phyloP scores from a whole-genome alignment of 768 basidiomycete species.

The Boletus subcaerulescens region DNA sequence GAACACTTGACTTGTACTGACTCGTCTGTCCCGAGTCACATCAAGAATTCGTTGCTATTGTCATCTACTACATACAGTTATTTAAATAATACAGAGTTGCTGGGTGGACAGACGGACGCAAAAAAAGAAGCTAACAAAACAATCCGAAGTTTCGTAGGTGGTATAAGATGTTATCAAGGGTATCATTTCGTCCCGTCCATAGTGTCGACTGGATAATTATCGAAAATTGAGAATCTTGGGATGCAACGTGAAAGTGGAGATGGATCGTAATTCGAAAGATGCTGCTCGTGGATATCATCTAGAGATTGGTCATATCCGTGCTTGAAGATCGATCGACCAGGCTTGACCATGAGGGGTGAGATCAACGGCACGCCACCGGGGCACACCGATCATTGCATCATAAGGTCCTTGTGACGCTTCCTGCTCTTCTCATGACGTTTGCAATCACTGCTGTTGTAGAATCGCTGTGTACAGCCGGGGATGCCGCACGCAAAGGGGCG shows the following conservation, averaged over 20 bases:
- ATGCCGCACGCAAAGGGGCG: constrained; percentile 25
- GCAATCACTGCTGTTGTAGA: constrained; percentile 34
- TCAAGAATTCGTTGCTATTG: not conserved
- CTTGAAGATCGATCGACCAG: constrained; percentile 22
- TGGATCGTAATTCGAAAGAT: constrained; percentile 7
- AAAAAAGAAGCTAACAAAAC: constrained; percentile 8
- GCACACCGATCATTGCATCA: constrained; percentile 11
- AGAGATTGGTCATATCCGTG: constrained; percentile 1
- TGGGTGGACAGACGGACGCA: not conserved
- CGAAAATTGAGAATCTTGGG: not conserved
- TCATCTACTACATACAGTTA: constrained; percentile 2
- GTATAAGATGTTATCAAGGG: constrained; percentile 18
- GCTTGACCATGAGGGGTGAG: too few relatives aligned
- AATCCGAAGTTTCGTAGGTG: constrained; percentile 12
- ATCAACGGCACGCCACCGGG: not conserved
- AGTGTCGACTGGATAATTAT: constrained; percentile 2
- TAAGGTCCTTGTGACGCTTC: constrained; percentile 29
- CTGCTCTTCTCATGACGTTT: constrained; percentile 34
- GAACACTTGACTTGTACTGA: not conserved
- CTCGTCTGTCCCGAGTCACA: not conserved
- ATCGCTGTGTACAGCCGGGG: constrained; percentile 26
- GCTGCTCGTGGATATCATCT: constrained; percentile 3
- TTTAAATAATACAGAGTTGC: constrained; percentile 9
- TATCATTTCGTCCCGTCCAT: constrained; percentile 16
- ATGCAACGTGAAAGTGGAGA: constrained; percentile 9